Evolutionary conservation across 306 rosid species (phyloP), one percentile per base, ranked within the genome.

Genomic region (Fragaria vesca): DNA sequence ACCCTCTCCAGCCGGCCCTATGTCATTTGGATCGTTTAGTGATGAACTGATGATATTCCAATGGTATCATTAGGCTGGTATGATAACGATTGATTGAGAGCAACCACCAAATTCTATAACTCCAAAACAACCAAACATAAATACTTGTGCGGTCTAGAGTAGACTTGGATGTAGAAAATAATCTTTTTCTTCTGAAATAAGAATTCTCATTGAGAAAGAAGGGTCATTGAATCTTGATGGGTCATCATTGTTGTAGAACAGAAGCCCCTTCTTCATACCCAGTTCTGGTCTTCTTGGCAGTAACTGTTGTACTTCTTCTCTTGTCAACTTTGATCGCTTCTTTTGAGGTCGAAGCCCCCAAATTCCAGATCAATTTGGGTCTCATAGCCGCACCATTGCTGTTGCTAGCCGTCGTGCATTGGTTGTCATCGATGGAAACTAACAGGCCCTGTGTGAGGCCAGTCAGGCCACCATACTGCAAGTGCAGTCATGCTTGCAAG

Each of bases 231-330:
- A 11, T 66, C 67, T 38, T 54, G 62, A 92, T 92, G 96, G 92
- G 80, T 4, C 82, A 82, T 75, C 78, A 82, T 26, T 87, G 83
- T 54, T 58, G 82, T 6, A 76, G 88, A 81, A 78, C 75, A 69
- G 86, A 86, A 5, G 85, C 80, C 73, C 74, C 84, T 32, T 3
- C 8, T 16, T 73, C 40, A 52, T 89, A 24, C 74, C 90, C 65
- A 71, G 72, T 93, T 69, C 80, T 90, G 66, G 71, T 87, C 71
- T 42, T 90, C 57, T 83, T 92, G 83, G 88, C 81, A 0, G 92
- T 90, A 79, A 82, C 83, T 51, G 65, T 85, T 51, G 2, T 83
- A 30, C 71, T 80, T 34, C 76, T 57, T 68, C 72, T 80, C 70
- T 26, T 80, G 21, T 80, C 80, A 18, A 74, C 83, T 45, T 20